A percentile compares a stretch with the other conserved stretches of the same genome.
Evolutionary conservation across 208 protist species (phyloP).

Genomic region (Acanthamoeba sp.): DNA sequence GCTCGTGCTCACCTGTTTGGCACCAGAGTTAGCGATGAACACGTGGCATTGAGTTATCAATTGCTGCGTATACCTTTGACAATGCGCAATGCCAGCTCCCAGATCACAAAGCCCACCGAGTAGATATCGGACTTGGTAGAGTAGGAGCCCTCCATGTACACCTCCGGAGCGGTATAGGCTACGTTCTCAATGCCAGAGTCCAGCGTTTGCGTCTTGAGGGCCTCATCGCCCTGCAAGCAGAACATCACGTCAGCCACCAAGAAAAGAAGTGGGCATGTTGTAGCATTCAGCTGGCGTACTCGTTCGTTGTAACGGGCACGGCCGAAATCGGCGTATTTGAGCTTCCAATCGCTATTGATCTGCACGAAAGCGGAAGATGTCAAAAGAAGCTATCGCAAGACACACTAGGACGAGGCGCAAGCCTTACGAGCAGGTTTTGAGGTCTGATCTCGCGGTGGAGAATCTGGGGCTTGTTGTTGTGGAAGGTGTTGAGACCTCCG

Average conservation of each 20-base stretch:
- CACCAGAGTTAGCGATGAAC: not conserved
- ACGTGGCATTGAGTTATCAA: not conserved
- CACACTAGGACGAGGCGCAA: not conserved
- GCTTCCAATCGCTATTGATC: conserved; percentile 58
- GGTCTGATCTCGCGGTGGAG: conserved; percentile 66
- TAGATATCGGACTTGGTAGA: conserved; percentile 59
- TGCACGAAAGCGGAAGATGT: not conserved
- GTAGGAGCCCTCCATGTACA: conserved; percentile 63
- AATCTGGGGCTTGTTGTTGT: conserved; percentile 63
- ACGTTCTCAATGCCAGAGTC: conserved; percentile 72
- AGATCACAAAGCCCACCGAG: conserved; percentile 45
- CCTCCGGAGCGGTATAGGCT: conserved; percentile 69
- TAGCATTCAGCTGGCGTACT: not conserved
- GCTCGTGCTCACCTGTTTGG: conserved; percentile 27
- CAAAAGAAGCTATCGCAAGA: not conserved
- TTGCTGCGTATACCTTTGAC: conserved; percentile 15
- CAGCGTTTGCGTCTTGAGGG: conserved; percentile 49
- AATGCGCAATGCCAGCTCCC: conserved; percentile 51
- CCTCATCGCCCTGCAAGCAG: conserved; percentile 41
- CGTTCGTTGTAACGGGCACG: conserved; percentile 58
- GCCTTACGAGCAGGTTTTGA: conserved; percentile 30
- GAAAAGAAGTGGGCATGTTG: not conserved
- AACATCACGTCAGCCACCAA: not conserved
- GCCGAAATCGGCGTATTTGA: conserved; percentile 58
- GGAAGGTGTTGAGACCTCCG: conserved; percentile 57